Evolutionary conservation across 23 red algal genomes (phyloP), one percentile per base, ranked within the genome.

Genomic region (Gracilariopsis chorda): DNA sequence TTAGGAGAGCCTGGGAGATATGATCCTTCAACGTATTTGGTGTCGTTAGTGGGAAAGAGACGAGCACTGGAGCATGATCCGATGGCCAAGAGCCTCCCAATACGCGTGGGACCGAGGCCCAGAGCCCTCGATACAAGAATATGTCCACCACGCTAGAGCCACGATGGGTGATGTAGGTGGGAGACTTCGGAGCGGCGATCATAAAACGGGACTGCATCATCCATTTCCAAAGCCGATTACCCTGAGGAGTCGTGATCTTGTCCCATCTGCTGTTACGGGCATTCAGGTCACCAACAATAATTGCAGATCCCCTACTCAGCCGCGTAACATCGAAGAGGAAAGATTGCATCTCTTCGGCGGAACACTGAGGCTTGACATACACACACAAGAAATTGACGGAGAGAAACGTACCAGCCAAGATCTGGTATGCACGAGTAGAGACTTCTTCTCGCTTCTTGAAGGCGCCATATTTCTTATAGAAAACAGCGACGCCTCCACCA

Each of bases 111-210:
- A 8, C 30, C 9, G 6, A 19, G 20, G 7, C 7, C 6, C n/a
- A 7, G 56, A 61, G 7, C 6, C 42, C 42, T 47, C 33, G 30
- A 8, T 23, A 8, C n/a, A 86, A 42, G 64, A 73, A 43, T 8
- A 86, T 5, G 34, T 86, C 82, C 0, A 69, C 64, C 37, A 39
- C 57, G 46, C 56, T 86, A 17, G 82, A 33, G 21, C 82, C 82
- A 29, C 34, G 14, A 13, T 71, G 37, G 6, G 82, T 29, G 11
- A 3, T 28, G 0, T 17, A 69, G 2, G 55, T 86, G 11, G 82
- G 30, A 25, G 5, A 16, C 0, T 0, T 4, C 6, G 82, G 82
- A 8, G 82, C 61, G 4, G 17, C 27, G 0, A 86, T 33, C 14
- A 28, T 7, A 37, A 42, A 70, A 7, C 41, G 36, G 4, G 33